phyloP scores from a whole-genome alignment of 768 basidiomycete genomes.

The Tremella fuciformis region DNA sequence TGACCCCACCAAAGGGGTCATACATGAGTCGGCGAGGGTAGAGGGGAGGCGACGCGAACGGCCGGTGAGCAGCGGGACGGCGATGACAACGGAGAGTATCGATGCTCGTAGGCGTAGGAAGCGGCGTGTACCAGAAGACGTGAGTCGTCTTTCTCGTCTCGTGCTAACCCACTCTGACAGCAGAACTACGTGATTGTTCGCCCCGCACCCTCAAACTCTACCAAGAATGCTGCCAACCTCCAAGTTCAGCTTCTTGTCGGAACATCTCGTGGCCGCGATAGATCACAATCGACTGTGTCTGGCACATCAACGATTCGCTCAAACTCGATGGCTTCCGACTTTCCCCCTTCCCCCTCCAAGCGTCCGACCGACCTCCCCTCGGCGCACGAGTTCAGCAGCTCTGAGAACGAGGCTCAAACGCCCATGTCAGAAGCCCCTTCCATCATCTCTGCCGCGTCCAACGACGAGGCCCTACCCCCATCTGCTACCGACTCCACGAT shows the following conservation, averaged over 20 bases:
- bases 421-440: neutral
- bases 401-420: neutral
- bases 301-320: slow-evolving; percentile 2
- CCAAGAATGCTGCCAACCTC: slow-evolving; percentile 82
- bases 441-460: neutral
- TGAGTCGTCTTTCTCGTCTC: slow-evolving; percentile 3
- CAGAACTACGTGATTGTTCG: slow-evolving; percentile 90
- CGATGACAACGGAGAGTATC: neutral
- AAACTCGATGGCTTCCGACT: slow-evolving; percentile 7
- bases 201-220: slow-evolving; percentile 71
- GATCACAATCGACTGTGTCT: slow-evolving; percentile 20
- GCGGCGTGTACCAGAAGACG: slow-evolving; percentile 5
- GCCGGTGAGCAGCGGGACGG: slow-evolving; percentile 2
- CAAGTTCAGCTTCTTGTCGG: slow-evolving; percentile 77
- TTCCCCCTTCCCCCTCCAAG: neutral
- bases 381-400: neutral
- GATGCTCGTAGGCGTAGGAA: neutral
- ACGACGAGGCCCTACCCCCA: neutral
- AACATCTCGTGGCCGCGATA: slow-evolving; percentile 19
- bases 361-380: neutral
- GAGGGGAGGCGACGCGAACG: slow-evolving; percentile 7
- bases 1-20: neutral
- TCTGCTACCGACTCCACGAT: slow-evolving; percentile 6
- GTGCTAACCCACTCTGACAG: neutral
- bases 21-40: neutral